Conservation (phyloP, 306 rosid genomes). For the Prunus armeniaca region DNA sequence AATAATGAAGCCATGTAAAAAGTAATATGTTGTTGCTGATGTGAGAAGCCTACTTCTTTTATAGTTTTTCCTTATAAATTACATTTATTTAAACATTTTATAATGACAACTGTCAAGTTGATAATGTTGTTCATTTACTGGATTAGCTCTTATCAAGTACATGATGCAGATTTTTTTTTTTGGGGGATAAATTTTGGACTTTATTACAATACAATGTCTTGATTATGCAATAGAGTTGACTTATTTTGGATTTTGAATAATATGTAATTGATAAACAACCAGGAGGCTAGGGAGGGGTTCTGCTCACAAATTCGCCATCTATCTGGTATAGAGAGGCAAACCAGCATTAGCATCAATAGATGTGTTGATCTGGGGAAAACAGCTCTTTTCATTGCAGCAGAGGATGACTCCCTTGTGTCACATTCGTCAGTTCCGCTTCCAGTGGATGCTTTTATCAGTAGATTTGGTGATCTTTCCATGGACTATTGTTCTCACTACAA, state of each 20-base stretch:
- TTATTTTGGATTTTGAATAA: conserved; percentile 1
- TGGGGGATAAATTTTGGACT: not conserved
- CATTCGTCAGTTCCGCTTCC: conserved; percentile 97
- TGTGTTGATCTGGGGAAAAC: conserved; percentile 78
- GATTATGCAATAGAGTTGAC: conserved; percentile 5
- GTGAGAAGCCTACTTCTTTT: not conserved
- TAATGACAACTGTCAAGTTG: not conserved
- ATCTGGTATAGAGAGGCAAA: conserved; percentile 65
- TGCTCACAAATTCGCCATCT: conserved; percentile 63
- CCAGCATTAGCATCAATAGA: conserved; percentile 81
- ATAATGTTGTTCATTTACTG: not conserved
- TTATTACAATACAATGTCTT: not conserved
- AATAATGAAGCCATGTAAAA: not conserved
- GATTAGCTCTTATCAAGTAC: not conserved
- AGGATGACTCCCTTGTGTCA: conserved; percentile 91
- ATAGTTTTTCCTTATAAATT: not conserved
- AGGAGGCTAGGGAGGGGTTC: conserved; percentile 86
- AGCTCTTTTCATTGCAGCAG: conserved; percentile 81
- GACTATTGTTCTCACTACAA: conserved; percentile 70
- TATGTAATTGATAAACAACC: conserved; percentile 28
- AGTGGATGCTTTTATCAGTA: conserved; percentile 64
- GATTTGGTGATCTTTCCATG: conserved; percentile 83
- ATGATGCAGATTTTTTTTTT: not conserved
- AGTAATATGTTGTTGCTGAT: not conserved
- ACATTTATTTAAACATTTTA: not conserved